Base-by-base conservation (phyloP, 352 stramenopile species). In the Pythium myriotylum region DNA sequence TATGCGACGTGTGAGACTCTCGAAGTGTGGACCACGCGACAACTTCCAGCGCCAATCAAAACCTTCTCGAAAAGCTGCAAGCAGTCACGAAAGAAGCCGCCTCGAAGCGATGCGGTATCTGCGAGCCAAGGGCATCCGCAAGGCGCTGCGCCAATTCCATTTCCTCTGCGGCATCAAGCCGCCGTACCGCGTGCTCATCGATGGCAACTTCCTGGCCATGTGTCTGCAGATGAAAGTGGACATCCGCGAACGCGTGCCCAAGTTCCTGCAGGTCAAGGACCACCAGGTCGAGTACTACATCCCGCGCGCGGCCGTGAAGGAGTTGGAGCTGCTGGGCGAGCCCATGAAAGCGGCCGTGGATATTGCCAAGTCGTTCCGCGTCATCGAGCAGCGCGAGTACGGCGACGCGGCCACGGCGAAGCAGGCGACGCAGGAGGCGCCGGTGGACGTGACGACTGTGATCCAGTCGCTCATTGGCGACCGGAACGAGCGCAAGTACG, bases 191-290 rank as follows among this genome's bases (percentile, higher is more conserved):
- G 79, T 73, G 50, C 75, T 95, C 27, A 70, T 95, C 48, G 86
- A 95, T 62, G 83, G 83, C 54, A 95, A 95, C 78, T 95, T 95
- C 59, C 77, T 95, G 37, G 86, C 81, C 51, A 92, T 95, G 83
- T 93, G 84, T 65, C 57, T 88, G 46, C 82, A 95, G 70, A 94
- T 94, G 84, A 92, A 95, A 58, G 81, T 95, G 26, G 81, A 92
- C 66, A 64, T 94, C 24, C 76, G 71, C 20, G 83, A 88, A 67
- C 84, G 86, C 41, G 49, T 95, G 66, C 77, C 86, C 51, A 91
- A 91, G 65, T 88, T 92, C 52, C 66, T 95, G 39, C 86, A 95
- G 63, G 85, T 92, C 10, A 92, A 92, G 65, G 62, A 72, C 22
- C 69, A 86, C 68, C 77, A 93, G 35, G 73, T 73, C 62, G 78